Conservation (phyloP, 768 basidiomycete genomes). For the Tulasnella sp. region DNA sequence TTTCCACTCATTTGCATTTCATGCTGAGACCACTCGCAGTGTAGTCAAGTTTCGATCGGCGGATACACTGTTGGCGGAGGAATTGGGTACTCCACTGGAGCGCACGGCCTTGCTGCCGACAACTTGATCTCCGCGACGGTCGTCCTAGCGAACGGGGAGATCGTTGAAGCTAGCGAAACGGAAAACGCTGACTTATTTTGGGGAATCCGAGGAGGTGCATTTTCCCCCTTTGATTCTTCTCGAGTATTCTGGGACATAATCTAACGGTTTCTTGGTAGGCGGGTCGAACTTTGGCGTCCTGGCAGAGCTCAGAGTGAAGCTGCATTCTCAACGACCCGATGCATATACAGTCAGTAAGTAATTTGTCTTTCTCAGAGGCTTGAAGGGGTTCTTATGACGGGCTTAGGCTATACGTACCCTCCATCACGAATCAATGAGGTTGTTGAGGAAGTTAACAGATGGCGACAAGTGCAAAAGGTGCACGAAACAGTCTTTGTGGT, state of each 20-base stretch:
- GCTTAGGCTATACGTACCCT: neutral
- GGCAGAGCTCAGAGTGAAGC: slow-evolving; percentile 22
- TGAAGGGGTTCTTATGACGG: neutral
- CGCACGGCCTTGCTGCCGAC: slow-evolving; percentile 27
- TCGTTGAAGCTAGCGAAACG: slow-evolving; percentile 22
- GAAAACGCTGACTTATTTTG: slow-evolving; percentile 29
- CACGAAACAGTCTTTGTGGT: slow-evolving; percentile 3
- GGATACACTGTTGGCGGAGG: slow-evolving; percentile 33
- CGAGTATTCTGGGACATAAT: neutral
- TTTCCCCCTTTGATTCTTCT: neutral
- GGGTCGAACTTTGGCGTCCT: slow-evolving; percentile 30
- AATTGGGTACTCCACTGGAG: slow-evolving; percentile 13
- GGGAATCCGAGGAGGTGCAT: slow-evolving; percentile 30
- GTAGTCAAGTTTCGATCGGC: slow-evolving; percentile 6
- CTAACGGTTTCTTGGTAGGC: neutral
- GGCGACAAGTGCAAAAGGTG: slow-evolving; percentile 17
- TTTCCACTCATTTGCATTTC: neutral
- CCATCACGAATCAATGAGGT: slow-evolving; percentile 2
- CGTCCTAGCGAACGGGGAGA: slow-evolving; percentile 30
- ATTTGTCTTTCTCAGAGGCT: neutral
- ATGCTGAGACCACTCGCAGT: neutral
- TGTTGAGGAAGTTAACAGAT: slow-evolving; percentile 17
- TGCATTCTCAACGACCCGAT: slow-evolving; percentile 24
- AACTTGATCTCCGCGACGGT: slow-evolving; percentile 32
- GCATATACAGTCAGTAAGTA: slow-evolving; percentile 19